A percentile compares a stretch with the other conserved stretches of the same genome.
These are phyloP conservation scores for Coniochaeta sp. DNA, from an alignment of 2,329 filamentous ascomycete species.

Conservation along the genomic window DNA sequence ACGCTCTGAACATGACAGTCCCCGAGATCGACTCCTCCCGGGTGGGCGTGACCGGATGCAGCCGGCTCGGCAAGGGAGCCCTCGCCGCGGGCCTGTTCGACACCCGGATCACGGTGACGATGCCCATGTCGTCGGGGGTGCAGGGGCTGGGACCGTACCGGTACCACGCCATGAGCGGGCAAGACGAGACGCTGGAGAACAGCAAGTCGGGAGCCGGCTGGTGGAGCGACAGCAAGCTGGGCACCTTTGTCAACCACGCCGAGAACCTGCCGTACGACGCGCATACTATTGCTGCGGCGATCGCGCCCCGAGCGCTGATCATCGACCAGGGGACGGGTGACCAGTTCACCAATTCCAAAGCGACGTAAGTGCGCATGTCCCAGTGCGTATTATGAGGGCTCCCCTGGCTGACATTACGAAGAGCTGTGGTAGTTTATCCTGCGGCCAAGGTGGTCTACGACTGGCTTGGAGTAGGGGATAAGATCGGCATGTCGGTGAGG, in stretches of 20 bases:
- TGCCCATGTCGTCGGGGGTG: conserved; percentile 49
- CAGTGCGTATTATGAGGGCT: neutral
- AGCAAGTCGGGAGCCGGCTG: conserved; percentile 44
- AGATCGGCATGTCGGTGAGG: conserved; percentile 38
- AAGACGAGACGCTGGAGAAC: conserved; percentile 40
- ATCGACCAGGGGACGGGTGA: conserved; percentile 47
- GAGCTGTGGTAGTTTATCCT: conserved; percentile 39
- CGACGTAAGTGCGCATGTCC: conserved; percentile 19
- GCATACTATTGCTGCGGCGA: conserved; percentile 49
- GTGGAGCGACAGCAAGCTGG: conserved; percentile 45
- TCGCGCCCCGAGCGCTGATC: conserved; percentile 48
- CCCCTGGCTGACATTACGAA: neutral
- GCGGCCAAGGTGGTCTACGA: conserved; percentile 46
- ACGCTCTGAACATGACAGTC: conserved; percentile 40
- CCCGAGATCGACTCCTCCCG: conserved; percentile 33
- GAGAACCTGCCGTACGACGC: conserved; percentile 49
- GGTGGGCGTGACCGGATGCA: conserved; percentile 46
- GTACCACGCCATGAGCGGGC: conserved; percentile 35
- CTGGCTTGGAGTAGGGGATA: conserved; percentile 42
- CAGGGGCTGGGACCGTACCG: conserved; percentile 49
- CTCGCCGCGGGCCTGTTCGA: conserved; percentile 45
- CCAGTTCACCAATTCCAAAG: conserved; percentile 40
- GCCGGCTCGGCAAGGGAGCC: conserved; percentile 46
- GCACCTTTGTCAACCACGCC: conserved; percentile 48
- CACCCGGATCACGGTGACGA: conserved; percentile 43